Base-by-base conservation (phyloP, 1,284 basidiomycete species). In the Pseudomicrostroma phylloplanum region DNA sequence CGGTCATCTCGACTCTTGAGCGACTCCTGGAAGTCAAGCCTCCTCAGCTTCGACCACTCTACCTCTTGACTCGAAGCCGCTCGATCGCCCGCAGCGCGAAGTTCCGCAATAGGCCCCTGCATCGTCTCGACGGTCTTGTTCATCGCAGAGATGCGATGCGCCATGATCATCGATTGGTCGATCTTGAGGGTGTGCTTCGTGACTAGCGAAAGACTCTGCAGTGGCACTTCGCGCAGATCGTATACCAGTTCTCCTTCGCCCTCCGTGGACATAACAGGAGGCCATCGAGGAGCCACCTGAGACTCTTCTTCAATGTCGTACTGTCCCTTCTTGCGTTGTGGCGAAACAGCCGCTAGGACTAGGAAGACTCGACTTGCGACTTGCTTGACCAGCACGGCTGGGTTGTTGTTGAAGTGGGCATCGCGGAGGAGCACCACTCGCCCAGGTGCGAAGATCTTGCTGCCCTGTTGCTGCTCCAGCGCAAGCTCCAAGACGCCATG, bases 11-110 rank as follows among this genome's bases (percentile, higher is more conserved):
- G 83, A 39, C 82, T 76, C 54, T 85, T 84, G 55, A 96, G 76
- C 23, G 84, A 81, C 67, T 97, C 94, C 79, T 96, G 91, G 79
- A 98, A 96, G 65, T 98, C 93, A 17, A 99, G 81, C n/a, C 86
- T 83, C 51, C 88, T 86, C 70, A 92, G 83, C 59, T 89, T 86
- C 55, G 82, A 83, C 92, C 92, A 97, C 64, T 92, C 91, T 0
- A 74, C 77, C 60, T 82, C 81, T 2, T 60, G 55, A 21, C 65
- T 6, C 9, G 36, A 3, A 57, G 21, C 39, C 11, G 56, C 57
- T 4, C 51, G 15, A 17, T 26, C 43, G 0, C 36, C 41, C 7
- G 55, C 40, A 0, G 43, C 54, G 25, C n/a, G 46, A 2, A 69
- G 57, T 39, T 53, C 19, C 6, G 30, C 30, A 3, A 53, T 43